phyloP scores from a whole-genome alignment of 495 filamentous ascomycete species.

The Glarea lozoyensis region DNA sequence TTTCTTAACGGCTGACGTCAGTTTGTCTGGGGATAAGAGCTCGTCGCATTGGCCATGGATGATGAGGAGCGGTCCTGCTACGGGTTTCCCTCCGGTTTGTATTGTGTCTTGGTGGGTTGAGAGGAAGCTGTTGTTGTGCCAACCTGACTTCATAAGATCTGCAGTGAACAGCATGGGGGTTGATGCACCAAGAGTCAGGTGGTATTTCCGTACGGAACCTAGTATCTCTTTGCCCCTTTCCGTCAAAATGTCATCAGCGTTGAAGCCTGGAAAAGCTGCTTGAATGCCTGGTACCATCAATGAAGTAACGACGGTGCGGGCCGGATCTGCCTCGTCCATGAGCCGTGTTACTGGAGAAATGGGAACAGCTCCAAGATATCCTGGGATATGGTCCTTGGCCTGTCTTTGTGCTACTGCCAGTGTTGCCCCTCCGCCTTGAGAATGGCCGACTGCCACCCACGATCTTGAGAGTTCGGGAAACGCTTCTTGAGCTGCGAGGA shows the following conservation, averaged over 20 bases:
- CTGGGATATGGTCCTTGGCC: slow-evolving; percentile 19
- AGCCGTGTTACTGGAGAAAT: slow-evolving; percentile 27
- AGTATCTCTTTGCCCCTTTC: not conserved
- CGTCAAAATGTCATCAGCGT: slow-evolving; percentile 4
- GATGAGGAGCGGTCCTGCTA: slow-evolving; percentile 37
- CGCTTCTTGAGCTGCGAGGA: slow-evolving; percentile 33
- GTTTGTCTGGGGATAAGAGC: slow-evolving; percentile 22
- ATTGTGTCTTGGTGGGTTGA: slow-evolving; percentile 17
- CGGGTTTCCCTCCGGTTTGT: slow-evolving; percentile 22
- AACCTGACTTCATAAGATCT: slow-evolving; percentile 18
- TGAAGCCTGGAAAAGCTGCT: slow-evolving; percentile 12
- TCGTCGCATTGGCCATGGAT: slow-evolving; percentile 27
- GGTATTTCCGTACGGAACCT: not conserved
- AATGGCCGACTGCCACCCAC: slow-evolving; percentile 40
- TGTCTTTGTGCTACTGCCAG: slow-evolving; percentile 36
- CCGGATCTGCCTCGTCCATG: slow-evolving; percentile 16
- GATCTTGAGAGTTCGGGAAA: slow-evolving; percentile 25
- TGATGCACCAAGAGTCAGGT: slow-evolving; percentile 4
- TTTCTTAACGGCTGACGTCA: slow-evolving; percentile 19
- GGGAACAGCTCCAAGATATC: slow-evolving; percentile 35
- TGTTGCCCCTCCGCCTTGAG: slow-evolving; percentile 37
- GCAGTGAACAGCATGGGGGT: slow-evolving; percentile 2
- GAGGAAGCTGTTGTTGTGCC: slow-evolving; percentile 18
- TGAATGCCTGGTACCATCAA: not conserved
- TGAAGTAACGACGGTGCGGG: slow-evolving; percentile 6